phyloP scores from a whole-genome alignment of 148 eudicot species.

The Pouteria glomerata region DNA sequence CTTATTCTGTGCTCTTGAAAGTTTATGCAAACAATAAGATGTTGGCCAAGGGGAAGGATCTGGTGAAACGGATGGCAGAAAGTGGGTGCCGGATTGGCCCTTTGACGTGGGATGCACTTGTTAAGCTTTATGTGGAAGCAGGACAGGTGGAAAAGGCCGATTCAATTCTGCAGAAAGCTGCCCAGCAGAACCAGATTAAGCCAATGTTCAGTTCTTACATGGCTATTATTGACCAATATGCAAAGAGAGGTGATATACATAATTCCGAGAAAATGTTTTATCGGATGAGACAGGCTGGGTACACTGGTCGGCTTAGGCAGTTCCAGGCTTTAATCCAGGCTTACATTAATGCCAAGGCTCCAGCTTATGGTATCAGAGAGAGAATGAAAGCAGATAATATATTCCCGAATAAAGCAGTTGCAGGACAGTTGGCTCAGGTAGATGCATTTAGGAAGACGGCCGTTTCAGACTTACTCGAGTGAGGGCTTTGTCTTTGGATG shows the following conservation, averaged over 20 bases:
- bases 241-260: constrained; percentile 70
- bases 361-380: constrained; percentile 77
- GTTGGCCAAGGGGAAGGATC: constrained; percentile 70
- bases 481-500: constrained; percentile 18
- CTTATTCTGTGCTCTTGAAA: constrained; percentile 44
- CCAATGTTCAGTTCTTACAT: constrained; percentile 59
- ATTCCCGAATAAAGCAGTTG: constrained; percentile 45
- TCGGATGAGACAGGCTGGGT: constrained; percentile 68
- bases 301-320: constrained; percentile 39
- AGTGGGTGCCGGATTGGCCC: constrained; percentile 66
- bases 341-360: constrained; percentile 60
- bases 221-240: constrained; percentile 59
- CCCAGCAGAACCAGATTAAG: constrained; percentile 25
- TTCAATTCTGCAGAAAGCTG: constrained; percentile 52
- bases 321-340: constrained; percentile 38
- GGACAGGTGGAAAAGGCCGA: constrained; percentile 94
- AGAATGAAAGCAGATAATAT: constrained; percentile 82
- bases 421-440: constrained; percentile 36
- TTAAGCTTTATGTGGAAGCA: constrained; percentile 64
- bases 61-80: constrained; percentile 64
- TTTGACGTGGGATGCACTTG: constrained; percentile 64
- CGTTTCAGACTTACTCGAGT: constrained; percentile 64
- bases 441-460: constrained; percentile 62
- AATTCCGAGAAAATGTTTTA: constrained; percentile 74
- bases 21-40: constrained; percentile 73